Evolutionary conservation across 345 rosid genomes (phyloP), one percentile per base, ranked within the genome.

Genomic region (Anacardium occidentale): DNA sequence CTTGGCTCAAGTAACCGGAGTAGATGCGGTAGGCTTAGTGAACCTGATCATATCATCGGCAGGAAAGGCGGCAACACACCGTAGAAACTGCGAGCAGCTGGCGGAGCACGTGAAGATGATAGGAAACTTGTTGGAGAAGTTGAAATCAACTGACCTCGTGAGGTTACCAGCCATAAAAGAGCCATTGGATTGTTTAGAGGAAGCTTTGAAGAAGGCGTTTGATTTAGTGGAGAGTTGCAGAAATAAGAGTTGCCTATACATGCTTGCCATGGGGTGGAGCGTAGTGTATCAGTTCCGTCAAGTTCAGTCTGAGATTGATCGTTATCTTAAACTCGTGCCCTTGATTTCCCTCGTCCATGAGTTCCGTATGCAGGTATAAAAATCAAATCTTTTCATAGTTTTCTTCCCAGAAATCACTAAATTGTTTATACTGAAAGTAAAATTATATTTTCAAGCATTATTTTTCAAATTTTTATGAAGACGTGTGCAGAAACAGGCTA

Each of bases 211-310:
- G 68, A 72, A 73, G 66, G 81, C 81, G 0, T 57, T 74, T 18
- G 66, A 71, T 10, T 54, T 81, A 73, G 83, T 84, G 4, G 68
- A 77, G 69, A 84, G 80, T 10, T 84, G 83, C 57, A 74, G 66
- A 42, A 80, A 84, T 7, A 68, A 70, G 61, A 81, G 85, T 17
- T 81, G 62, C 32, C 71, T 81, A 7, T 81, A 73, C 69, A 65
- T 81, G 83, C 73, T 84, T 54, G 85, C 87, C 13, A 70, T 77
- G 80, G 85, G 87, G 9, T 81, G 83, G 87, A 79, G 45, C 54
- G 62, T 70, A 10, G 83, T 84, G 26, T 75, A 79, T 73, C 83
- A 79, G 78, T 77, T 82, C 18, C 69, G 83, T 51, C 70, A 73
- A 32, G 77, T 78, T 11, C 80, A 84, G 68, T 58, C 58, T 13